Base-by-base conservation (phyloP, 1,284 basidiomycete species). In the Apiotrichum gracile region DNA sequence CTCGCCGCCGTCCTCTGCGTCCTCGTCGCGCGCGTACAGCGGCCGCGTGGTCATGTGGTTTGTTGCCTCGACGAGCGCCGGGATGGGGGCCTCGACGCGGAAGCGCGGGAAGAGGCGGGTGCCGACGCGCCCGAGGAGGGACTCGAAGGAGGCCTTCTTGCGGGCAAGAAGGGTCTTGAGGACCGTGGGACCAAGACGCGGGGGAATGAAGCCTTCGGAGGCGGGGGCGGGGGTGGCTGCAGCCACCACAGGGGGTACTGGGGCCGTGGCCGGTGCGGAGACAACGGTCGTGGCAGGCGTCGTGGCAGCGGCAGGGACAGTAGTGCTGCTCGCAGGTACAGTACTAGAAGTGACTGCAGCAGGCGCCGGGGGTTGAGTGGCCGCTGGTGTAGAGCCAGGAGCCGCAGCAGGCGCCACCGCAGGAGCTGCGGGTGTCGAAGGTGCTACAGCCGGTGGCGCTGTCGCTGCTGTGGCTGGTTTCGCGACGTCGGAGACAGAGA, bases 11-110 rank as follows among this genome's bases (percentile, higher is more conserved):
- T 16, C 35, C 16, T 35, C 46, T 19, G 31, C 52, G 33, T 31
- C 61, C 12, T 54, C 60, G 0, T 47, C 53, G 5, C 54, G 52
- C 2, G 54, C 43, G 45, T 66, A 68, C 12, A 69, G 57, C 0
- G 67, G 62, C 38, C 65, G 64, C 31, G 71, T 71, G 9, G 67
- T 67, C 25, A 73, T 62, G 17, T 67, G 63, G 52, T 72, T 45
- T 1, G 56, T 61, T 4, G 63, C 63, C 16, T 72, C 70, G 22
- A 61, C 58, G 4, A 70, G 26, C 6, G 19, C 60, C 51, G 37
- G 49, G 9, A 47, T 54, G 13, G 60, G 55, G 14, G 53, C 46
- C 7, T 63, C 54, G 14, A 65, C 22, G 13, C 67, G 59, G 31
- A 58, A 62, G 14, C 51, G 58, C 1, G 66, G 57, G 61, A 66